These are phyloP conservation scores for Aspergillus flavus DNA, from an alignment of 2,329 filamentous ascomycete species.

Conservation along the genomic window DNA sequence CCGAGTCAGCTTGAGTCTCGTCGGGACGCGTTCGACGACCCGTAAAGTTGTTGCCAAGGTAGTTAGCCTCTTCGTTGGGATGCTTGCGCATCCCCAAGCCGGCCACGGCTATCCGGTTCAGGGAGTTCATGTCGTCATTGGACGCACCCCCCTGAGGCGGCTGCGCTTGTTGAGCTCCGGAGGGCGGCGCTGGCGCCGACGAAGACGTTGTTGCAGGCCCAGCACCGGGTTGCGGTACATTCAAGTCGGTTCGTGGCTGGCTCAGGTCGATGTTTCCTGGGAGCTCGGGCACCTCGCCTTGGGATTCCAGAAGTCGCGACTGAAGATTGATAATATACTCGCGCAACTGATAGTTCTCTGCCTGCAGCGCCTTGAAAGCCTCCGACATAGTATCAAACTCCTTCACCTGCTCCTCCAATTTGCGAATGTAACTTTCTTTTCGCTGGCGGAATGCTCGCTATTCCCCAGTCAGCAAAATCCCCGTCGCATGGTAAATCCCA, in stretches of 20 bases:
- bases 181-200: conserved; percentile 25
- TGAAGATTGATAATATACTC: conserved; percentile 94
- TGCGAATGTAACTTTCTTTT: conserved; percentile 98
- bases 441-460: conserved; percentile 95
- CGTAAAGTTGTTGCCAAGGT: conserved; percentile 36
- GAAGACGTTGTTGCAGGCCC: conserved; percentile 20
- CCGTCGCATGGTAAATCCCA: not conserved
- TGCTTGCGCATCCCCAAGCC: conserved; percentile 48
- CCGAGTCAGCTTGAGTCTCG: conserved; percentile 30
- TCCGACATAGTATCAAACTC: conserved; percentile 76
- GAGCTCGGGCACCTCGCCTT: conserved; percentile 81
- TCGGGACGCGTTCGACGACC: conserved; percentile 36
- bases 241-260: conserved; percentile 51
- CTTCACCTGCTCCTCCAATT: conserved; percentile 89
- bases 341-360: conserved; percentile 85
- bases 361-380: conserved; percentile 76
- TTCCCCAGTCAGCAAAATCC: conserved; percentile 19
- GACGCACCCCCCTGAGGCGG: conserved; percentile 28
- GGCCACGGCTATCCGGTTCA: conserved; percentile 48
- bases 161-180: conserved; percentile 30
- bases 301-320: conserved; percentile 77
- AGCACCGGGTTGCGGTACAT: conserved; percentile 30
- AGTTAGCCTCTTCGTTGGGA: conserved; percentile 40
- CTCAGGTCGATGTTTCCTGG: conserved; percentile 76
- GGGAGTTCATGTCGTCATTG: conserved; percentile 43